Conservation (phyloP, 2,329 filamentous ascomycete genomes). For the Waltergamsia citrina region DNA sequence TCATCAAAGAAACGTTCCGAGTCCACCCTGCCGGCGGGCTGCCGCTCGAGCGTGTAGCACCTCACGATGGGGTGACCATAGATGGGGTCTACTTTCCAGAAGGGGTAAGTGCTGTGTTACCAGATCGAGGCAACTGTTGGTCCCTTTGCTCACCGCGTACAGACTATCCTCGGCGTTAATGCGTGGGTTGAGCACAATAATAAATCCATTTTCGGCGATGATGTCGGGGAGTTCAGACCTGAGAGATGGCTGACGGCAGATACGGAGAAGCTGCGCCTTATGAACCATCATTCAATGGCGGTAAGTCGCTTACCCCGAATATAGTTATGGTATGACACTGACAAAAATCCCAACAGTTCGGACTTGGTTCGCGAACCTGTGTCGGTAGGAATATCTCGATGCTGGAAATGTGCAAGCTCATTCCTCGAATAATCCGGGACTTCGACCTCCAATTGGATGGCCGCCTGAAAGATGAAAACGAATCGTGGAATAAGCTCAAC, state of each 20-base stretch:
- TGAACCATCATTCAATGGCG: slow-evolving; percentile 17
- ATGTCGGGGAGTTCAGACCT: slow-evolving; percentile 24
- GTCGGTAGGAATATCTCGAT: slow-evolving; percentile 32
- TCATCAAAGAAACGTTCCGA: slow-evolving; percentile 42
- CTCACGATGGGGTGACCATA: slow-evolving; percentile 30
- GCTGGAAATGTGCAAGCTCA: slow-evolving; percentile 31
- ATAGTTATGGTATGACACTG: neutral
- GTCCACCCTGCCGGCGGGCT: slow-evolving; percentile 38
- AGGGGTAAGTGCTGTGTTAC: slow-evolving; percentile 11
- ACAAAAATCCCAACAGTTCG: slow-evolving; percentile 18
- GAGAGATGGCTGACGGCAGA: slow-evolving; percentile 28
- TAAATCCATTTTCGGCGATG: slow-evolving; percentile 18
- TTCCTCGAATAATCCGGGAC: slow-evolving; percentile 24
- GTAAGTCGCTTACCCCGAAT: slow-evolving; percentile 14
- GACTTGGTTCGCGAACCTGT: slow-evolving; percentile 29
- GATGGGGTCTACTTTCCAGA: slow-evolving; percentile 19
- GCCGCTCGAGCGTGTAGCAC: slow-evolving; percentile 38
- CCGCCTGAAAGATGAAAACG: too few relatives aligned
- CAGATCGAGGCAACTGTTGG: neutral
- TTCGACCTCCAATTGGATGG: too few relatives aligned
- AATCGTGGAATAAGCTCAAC: too few relatives aligned
- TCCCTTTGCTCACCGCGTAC: too few relatives aligned
- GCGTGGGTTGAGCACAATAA: slow-evolving; percentile 24
- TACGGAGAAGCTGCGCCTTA: slow-evolving; percentile 12
- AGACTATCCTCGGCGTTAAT: slow-evolving; percentile 23